Evolutionary conservation across 345 rosid species (phyloP), one percentile per base, ranked within the genome.

Genomic region (Gossypium turneri): DNA sequence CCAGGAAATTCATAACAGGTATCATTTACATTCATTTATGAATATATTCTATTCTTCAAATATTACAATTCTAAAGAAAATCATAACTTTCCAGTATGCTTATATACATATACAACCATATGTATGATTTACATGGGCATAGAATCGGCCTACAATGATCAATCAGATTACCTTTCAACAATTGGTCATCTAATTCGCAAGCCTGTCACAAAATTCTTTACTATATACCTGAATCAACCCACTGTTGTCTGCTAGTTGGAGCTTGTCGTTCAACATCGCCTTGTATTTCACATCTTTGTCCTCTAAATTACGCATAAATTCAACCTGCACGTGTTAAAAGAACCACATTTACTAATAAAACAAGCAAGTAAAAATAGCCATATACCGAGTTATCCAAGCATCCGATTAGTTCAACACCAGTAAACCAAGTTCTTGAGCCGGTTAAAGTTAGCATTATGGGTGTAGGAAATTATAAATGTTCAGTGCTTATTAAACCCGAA

Each of bases 241-340:
- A 51, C 80, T 80, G 8, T 81, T 66, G 64, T 82, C 87, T 53
- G 85, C 74, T 65, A 82, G 74, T 72, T 84, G 87, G 80, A 94
- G 90, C 80, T 89, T 92, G 79, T 92, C 88, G 74, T 89, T 81
- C 80, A 90, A 76, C 75, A 90, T 72, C 44, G 76, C 78, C 80
- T 80, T 82, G 79, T 80, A 92, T 51, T 86, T 74, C 3, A 84
- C 86, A 77, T 94, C 98, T 72, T 80, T 87, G 62, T 86, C 89
- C 79, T 90, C 93, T 76, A 88, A 81, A 78, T 81, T 87, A 52
- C 88, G 84, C 89, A 88, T 89, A 13, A 92, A 83, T 76, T 92
- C 97, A 12, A 94, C 91, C 97, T 92, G 85, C 58, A 76, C 12
- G 16, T 25, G 47, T 44, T 38, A 3, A 34, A 53, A 55, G 63